Evolutionary conservation across 208 protist genomes (phyloP).

Genomic region (Giardia muris): DNA sequence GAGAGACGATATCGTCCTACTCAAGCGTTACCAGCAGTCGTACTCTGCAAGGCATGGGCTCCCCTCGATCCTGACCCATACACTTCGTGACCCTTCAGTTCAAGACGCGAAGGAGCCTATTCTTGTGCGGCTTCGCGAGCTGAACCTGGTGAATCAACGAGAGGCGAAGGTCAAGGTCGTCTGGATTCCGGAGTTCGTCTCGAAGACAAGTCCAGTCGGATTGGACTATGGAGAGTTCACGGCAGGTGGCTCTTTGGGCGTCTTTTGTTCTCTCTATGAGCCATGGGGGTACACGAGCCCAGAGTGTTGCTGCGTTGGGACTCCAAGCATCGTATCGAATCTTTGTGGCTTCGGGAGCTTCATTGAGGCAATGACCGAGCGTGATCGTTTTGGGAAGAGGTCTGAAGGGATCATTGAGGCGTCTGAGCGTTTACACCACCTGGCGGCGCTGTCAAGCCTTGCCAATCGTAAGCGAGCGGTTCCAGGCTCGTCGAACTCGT

Average conservation of each 20-base stretch:
- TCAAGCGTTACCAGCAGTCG: slow-evolving; percentile 12
- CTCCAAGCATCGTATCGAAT: slow-evolving; percentile 9
- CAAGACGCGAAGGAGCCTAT: neutral
- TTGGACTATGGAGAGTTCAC: slow-evolving; percentile 19
- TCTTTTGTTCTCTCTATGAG: slow-evolving; percentile 22
- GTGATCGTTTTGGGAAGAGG: neutral
- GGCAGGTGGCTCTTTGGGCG: neutral
- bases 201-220: slow-evolving; percentile 22
- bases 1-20: neutral
- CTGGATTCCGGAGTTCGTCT: slow-evolving; percentile 19
- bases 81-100: neutral
- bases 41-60: too few relatives aligned
- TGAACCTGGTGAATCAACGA: neutral
- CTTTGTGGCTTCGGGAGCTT: slow-evolving; percentile 27
- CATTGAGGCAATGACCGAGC: neutral
- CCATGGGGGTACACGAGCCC: slow-evolving; percentile 20
- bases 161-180: neutral
- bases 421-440: neutral
- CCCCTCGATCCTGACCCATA: slow-evolving; percentile 10
- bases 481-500: neutral
- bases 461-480: neutral
- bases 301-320: slow-evolving; percentile 17
- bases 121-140: neutral
- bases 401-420: neutral
- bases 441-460: neutral